phyloP scores from a whole-genome alignment of 352 stramenopile genomes.

The Pythium rhizo-oryzae region DNA sequence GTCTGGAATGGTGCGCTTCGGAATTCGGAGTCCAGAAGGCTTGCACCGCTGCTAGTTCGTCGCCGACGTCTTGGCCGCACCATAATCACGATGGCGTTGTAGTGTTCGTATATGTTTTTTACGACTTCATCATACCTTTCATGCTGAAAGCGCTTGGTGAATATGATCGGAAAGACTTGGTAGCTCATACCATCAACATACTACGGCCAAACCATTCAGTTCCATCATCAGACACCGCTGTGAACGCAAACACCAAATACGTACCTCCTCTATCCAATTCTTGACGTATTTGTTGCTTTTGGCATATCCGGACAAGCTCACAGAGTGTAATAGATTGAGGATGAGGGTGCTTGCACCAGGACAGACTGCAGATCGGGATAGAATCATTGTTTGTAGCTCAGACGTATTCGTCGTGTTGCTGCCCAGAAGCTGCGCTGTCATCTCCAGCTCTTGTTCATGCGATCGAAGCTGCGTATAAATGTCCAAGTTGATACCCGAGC shows the following conservation, averaged over 20 bases:
- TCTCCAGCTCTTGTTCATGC: constrained; percentile 47
- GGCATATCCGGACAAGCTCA: constrained; percentile 42
- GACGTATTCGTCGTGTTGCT: constrained; percentile 48
- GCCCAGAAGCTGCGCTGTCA: constrained; percentile 49
- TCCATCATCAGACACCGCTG: neutral
- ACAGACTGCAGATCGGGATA: constrained; percentile 56
- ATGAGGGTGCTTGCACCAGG: constrained; percentile 65
- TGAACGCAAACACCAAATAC: neutral
- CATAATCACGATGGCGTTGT: constrained; percentile 41
- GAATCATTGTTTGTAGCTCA: constrained; percentile 52
- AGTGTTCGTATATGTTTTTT: constrained; percentile 59
- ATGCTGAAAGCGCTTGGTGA: constrained; percentile 56
- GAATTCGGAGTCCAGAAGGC: constrained; percentile 14
- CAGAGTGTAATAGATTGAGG: constrained; percentile 66
- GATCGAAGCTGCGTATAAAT: constrained; percentile 64
- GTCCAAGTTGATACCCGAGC: constrained; percentile 44
- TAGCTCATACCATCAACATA: constrained; percentile 74
- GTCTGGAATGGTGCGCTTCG: constrained; percentile 47
- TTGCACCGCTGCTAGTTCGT: neutral
- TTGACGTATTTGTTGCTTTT: constrained; percentile 37
- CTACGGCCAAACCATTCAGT: constrained; percentile 28
- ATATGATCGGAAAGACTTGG: constrained; percentile 68
- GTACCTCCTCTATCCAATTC: constrained; percentile 69
- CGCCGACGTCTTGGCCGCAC: constrained; percentile 15
- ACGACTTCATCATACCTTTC: constrained; percentile 57